phyloP scores from a whole-genome alignment of 257 asterid species.

The Coffea canephora region DNA sequence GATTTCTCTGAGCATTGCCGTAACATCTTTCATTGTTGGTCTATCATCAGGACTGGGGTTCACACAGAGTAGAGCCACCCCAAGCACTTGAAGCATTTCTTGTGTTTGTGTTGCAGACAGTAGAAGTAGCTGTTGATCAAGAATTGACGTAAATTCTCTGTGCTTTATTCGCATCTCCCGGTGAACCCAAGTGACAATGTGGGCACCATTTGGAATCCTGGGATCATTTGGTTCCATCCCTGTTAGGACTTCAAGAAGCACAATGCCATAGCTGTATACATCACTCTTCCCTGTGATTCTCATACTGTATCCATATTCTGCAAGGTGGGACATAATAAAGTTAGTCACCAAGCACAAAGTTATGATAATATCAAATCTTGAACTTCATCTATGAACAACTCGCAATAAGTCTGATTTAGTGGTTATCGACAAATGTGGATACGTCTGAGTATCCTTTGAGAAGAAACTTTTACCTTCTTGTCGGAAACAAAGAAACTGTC shows the following conservation, averaged over 20 bases:
- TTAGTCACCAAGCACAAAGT: background rate
- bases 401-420: too few species aligned
- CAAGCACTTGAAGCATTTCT: conserved; percentile 77
- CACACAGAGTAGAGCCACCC: conserved; percentile 68
- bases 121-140: conserved; percentile 54
- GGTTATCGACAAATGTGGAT: background rate
- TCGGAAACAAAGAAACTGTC: background rate
- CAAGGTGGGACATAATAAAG: conserved; percentile 15
- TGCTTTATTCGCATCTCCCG: conserved; percentile 45
- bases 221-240: conserved; percentile 75
- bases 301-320: conserved; percentile 78
- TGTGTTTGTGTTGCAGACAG: conserved; percentile 58
- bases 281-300: conserved; percentile 74
- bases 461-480: background rate
- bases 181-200: conserved; percentile 59
- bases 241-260: conserved; percentile 69
- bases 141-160: conserved; percentile 52
- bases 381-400: background rate
- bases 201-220: conserved; percentile 57
- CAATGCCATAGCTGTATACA: conserved; percentile 68
- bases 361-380: too few species aligned
- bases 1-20: conserved; percentile 66
- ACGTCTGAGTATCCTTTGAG: background rate
- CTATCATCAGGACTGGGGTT: conserved; percentile 55
- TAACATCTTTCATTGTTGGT: conserved; percentile 74